Evolutionary conservation across 306 rosid genomes (phyloP).

Genomic region (Prunus padus): DNA sequence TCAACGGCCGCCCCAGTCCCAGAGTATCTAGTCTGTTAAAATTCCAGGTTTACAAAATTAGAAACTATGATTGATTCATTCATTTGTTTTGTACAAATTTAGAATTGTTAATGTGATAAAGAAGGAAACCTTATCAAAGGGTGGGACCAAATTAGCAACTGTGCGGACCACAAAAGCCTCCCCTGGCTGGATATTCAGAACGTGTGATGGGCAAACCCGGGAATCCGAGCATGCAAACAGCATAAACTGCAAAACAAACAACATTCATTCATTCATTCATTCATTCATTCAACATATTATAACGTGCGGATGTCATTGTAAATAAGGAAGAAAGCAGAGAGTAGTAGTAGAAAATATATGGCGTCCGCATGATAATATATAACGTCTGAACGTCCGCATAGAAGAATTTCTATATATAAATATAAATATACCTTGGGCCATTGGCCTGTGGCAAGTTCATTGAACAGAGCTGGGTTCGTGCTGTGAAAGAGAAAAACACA

Average conservation of each 20-base stretch:
- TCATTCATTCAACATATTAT: too few species aligned
- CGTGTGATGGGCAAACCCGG: slow-evolving; percentile 96
- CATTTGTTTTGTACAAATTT: too few species aligned
- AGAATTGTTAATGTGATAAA: not conserved
- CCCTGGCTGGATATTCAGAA: slow-evolving; percentile 90
- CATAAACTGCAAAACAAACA: slow-evolving; percentile 56
- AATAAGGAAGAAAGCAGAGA: too few species aligned
- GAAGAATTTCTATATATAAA: too few species aligned
- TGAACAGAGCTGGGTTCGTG: slow-evolving; percentile 69
- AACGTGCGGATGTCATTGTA: too few species aligned
- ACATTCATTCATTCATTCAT: too few species aligned
- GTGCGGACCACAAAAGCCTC: slow-evolving; percentile 97
- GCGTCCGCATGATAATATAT: too few species aligned
- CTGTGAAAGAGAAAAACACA: slow-evolving; percentile 32
- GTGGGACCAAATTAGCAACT: slow-evolving; percentile 96
- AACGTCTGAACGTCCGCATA: too few species aligned
- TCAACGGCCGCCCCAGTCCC: slow-evolving; percentile 87
- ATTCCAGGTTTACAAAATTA: too few species aligned
- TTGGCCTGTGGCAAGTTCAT: slow-evolving; percentile 93
- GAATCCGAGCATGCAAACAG: slow-evolving; percentile 98
- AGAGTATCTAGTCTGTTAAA: slow-evolving; percentile 49
- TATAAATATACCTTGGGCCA: slow-evolving; percentile 62
- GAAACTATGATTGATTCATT: too few species aligned
- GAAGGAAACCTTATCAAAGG: slow-evolving; percentile 59
- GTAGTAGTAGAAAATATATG: too few species aligned